These are phyloP conservation scores for Fusarium haematococcum DNA, from an alignment of 2,329 filamentous ascomycete species.

Conservation along the genomic window DNA sequence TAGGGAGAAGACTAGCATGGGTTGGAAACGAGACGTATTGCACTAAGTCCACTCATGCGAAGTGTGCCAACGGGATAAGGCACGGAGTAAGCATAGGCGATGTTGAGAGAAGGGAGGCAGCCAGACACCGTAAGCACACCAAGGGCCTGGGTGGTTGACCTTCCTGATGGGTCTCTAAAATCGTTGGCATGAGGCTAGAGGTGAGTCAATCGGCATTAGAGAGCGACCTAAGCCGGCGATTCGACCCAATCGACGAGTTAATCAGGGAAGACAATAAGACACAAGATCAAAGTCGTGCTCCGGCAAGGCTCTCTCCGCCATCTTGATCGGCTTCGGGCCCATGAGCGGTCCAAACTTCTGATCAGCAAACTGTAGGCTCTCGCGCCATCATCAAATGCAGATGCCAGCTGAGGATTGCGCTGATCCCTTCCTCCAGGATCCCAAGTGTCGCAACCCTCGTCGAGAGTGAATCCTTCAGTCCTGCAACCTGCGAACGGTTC, in stretches of 20 bases:
- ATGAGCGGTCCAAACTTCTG: background rate
- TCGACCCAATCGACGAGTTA: background rate
- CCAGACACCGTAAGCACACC: background rate
- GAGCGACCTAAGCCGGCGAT: background rate
- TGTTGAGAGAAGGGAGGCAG: background rate
- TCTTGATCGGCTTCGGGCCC: background rate
- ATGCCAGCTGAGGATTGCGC: background rate
- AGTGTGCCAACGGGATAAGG: background rate
- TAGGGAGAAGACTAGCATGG: background rate
- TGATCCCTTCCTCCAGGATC: background rate
- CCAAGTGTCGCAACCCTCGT: background rate
- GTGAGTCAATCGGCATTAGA: background rate
- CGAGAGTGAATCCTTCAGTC: background rate
- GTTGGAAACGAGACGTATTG: background rate
- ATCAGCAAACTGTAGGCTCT: background rate
- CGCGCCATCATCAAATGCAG: background rate
- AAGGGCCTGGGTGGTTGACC: background rate
- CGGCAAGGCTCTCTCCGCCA: background rate
- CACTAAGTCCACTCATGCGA: background rate
- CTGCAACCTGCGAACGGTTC: background rate
- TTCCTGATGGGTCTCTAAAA: background rate
- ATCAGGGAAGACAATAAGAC: background rate
- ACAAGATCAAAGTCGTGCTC: background rate
- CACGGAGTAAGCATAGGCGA: background rate
- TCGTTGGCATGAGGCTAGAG: background rate